A percentile compares a stretch with the other conserved stretches of the same genome.
These are phyloP conservation scores for Xylaria polymorpha DNA, from an alignment of 2,329 filamentous ascomycete species.

Conservation along the genomic window DNA sequence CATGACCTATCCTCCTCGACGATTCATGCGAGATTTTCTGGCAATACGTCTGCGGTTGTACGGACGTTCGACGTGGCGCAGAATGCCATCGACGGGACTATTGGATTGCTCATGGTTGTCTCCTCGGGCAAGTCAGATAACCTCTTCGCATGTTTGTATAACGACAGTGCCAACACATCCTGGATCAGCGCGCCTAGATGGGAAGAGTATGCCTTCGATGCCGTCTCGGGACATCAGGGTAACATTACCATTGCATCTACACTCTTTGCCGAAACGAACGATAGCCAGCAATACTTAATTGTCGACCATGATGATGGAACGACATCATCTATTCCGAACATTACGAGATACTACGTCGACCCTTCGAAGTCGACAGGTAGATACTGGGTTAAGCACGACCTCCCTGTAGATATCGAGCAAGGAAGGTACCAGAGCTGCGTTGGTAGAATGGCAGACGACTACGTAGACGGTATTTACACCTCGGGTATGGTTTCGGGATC, in stretches of 20 bases:
- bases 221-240: conserved; percentile 10
- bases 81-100: conserved; percentile 21
- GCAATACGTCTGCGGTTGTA: neutral
- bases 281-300: conserved; percentile 6
- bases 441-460: conserved; percentile 9
- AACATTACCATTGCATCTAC: conserved; percentile 2
- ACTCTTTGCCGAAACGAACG: conserved; percentile 21
- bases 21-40: conserved; percentile 4
- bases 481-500: conserved; percentile 6
- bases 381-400: conserved; percentile 15
- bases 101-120: neutral
- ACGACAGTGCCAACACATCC: neutral
- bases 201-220: conserved; percentile 12
- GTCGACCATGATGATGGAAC: conserved; percentile 10
- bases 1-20: conserved; percentile 15
- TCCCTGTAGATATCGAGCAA: conserved; percentile 18
- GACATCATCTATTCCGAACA: conserved; percentile 10
- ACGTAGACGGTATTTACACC: conserved; percentile 19
- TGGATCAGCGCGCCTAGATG: neutral
- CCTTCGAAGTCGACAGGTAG: conserved; percentile 21
- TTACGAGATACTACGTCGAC: conserved; percentile 17
- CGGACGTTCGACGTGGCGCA: conserved; percentile 11
- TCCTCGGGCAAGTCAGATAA: neutral
- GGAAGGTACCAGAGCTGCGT: conserved; percentile 23
- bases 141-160: neutral